Percentiles rank a stretch among this genome's conserved stretches.
phyloP scores from a whole-genome alignment of 208 protist species.

The Eutreptiella sp. region DNA sequence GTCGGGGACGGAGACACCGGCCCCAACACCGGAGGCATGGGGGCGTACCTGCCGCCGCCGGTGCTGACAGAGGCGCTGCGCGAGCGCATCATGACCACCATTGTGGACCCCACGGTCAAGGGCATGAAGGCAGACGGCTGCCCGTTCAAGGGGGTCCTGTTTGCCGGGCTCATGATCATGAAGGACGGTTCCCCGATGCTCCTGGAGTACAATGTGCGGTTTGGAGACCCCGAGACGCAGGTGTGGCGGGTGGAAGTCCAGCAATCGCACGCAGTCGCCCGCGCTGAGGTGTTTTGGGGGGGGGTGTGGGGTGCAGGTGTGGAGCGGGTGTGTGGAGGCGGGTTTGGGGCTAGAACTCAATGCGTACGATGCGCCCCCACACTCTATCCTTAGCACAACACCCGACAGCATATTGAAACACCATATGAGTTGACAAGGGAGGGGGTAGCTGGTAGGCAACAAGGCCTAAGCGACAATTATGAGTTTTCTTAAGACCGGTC shows the following conservation, averaged over 20 bases:
- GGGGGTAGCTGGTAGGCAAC: no score
- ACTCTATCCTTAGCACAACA: no score
- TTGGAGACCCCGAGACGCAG: conserved; percentile 23
- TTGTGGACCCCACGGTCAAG: conserved; percentile 16
- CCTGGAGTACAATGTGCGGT: conserved; percentile 18
- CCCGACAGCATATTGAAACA: no score
- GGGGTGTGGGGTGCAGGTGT: no score
- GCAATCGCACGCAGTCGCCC: neutral
- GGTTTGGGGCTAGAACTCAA: no score
- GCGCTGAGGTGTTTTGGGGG: no score
- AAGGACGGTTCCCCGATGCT: conserved; percentile 5
- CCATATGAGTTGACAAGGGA: no score
- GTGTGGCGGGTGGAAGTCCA: neutral
- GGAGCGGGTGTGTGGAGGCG: no score
- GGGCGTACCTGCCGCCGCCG: conserved; percentile 6
- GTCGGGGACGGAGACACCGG: conserved; percentile 22
- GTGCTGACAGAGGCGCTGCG: neutral
- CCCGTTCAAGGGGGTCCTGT: conserved; percentile 17
- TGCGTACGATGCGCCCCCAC: no score
- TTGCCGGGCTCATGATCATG: conserved; percentile 17
- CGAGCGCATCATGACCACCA: conserved; percentile 2
- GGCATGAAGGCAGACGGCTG: conserved; percentile 7
- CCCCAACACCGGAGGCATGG: conserved; percentile 25
- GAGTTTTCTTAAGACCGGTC: no score
- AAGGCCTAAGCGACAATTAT: no score